Base-by-base conservation (phyloP, 2,329 filamentous ascomycete genomes). In the Lachnellula arida region DNA sequence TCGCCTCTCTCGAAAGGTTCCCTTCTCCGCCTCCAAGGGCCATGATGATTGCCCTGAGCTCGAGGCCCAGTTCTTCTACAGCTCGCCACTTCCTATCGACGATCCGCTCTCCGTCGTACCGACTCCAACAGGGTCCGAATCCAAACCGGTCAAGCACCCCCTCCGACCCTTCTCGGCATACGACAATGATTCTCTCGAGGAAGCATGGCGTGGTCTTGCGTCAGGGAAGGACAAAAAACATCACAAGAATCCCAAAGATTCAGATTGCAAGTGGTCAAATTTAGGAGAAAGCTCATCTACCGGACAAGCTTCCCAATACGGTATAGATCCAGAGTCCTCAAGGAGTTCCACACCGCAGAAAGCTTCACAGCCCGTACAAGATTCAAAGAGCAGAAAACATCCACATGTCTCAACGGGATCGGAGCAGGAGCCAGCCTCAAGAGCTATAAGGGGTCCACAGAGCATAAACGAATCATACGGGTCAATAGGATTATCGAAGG, bases 61-160 rank as follows among this genome's bases (percentile, higher is more conserved):
- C 53, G 77, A 79, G 34, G 80, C 87, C 22, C 89, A 91, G 60
- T 96, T 91, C 75, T 96, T 96, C 73, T 96, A 96, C 72, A 81
- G 85, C 14, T 94, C 91, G 11, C 77, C 85, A 12, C 81, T 93
- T 49, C 87, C 91, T 32, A 91, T 96, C 68, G 91, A 96, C 67
- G 91, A 96, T 67, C 90, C 90, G 23, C 79, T 96, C n/a, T 90
- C 88, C 9, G 81, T 87, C 1, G 74, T 77, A 11, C 71, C 79
- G 73, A 67, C 83, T 71, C 69, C 81, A 68, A 71, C 71, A 23
- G 65, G 79, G 70, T 60, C 77, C 69, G 74, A 86, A 50, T 68
- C 78, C 14, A 80, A 75, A 54, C 71, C 78, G 54, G 72, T 78
- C 35, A 85, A 81, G 64, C 78, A 81, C 37, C 81, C 84, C 47